phyloP scores from a whole-genome alignment of 345 rosid genomes.

The Punica granatum region DNA sequence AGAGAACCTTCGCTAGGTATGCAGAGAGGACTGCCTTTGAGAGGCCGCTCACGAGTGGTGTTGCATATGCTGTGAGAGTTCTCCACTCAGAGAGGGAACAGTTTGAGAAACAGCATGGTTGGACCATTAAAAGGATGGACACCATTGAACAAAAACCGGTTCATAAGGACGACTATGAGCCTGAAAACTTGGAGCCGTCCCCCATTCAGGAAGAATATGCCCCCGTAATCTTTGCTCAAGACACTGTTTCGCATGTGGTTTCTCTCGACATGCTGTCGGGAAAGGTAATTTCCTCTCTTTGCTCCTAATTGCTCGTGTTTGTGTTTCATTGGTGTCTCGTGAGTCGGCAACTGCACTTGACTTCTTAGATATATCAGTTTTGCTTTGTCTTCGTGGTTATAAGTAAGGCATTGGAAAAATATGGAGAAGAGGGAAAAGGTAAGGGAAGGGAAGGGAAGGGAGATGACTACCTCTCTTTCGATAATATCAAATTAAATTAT shows the following conservation, averaged over 20 bases:
- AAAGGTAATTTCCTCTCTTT: constrained; percentile 38
- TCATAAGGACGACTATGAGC: constrained; percentile 64
- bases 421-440: not conserved
- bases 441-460: not conserved
- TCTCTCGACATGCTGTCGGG: constrained; percentile 95
- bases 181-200: constrained; percentile 59
- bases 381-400: not conserved
- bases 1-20: constrained; percentile 87
- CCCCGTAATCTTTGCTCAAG: constrained; percentile 98
- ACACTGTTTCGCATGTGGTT: constrained; percentile 78
- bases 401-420: not conserved
- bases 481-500: not conserved
- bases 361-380: not conserved
- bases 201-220: constrained; percentile 91
- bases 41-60: constrained; percentile 98
- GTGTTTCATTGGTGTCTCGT: not conserved
- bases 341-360: not conserved
- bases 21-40: constrained; percentile 94
- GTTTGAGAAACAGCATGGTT: constrained; percentile 88
- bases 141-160: constrained; percentile 62
- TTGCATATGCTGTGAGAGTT: constrained; percentile 92
- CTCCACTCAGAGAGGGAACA: constrained; percentile 84
- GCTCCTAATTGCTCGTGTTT: not conserved
- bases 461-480: not conserved
- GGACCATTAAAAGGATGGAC: constrained; percentile 89